phyloP scores from a whole-genome alignment of 106 monocot genomes.

The Triglochin maritima region DNA sequence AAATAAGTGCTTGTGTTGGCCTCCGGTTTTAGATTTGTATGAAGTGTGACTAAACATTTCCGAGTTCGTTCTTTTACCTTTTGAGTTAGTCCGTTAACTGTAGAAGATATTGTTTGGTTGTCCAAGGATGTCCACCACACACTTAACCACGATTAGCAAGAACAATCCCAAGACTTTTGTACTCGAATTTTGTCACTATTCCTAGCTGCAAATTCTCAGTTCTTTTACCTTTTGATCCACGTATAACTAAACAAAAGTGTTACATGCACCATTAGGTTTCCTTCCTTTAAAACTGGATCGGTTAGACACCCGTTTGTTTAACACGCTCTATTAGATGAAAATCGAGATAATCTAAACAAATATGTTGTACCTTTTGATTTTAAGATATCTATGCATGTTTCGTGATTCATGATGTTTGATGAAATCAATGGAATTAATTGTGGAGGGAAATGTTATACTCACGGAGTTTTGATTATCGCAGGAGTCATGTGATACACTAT shows the following conservation, averaged over 20 bases:
- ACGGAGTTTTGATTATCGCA: constrained; percentile 8
- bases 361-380: background rate
- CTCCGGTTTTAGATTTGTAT: background rate
- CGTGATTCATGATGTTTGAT: background rate
- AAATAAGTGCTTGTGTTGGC: background rate
- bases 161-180: too few relatives aligned
- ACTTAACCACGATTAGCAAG: too few relatives aligned
- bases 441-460: background rate
- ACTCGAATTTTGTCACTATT: too few relatives aligned
- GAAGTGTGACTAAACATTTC: background rate
- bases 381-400: background rate
- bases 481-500: constrained; percentile 17
- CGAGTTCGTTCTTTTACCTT: background rate
- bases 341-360: too few relatives aligned
- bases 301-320: too few relatives aligned
- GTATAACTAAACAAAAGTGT: too few relatives aligned
- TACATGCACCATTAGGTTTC: too few relatives aligned
- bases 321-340: too few relatives aligned
- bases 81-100: background rate
- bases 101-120: background rate
- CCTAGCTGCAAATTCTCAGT: too few relatives aligned
- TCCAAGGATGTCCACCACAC: background rate
- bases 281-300: too few relatives aligned
- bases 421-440: background rate
- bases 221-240: too few relatives aligned